Evolutionary conservation across 2,329 filamentous ascomycete genomes (phyloP), one percentile per base, ranked within the genome.

Genomic region (Trichoderma aggressivum): DNA sequence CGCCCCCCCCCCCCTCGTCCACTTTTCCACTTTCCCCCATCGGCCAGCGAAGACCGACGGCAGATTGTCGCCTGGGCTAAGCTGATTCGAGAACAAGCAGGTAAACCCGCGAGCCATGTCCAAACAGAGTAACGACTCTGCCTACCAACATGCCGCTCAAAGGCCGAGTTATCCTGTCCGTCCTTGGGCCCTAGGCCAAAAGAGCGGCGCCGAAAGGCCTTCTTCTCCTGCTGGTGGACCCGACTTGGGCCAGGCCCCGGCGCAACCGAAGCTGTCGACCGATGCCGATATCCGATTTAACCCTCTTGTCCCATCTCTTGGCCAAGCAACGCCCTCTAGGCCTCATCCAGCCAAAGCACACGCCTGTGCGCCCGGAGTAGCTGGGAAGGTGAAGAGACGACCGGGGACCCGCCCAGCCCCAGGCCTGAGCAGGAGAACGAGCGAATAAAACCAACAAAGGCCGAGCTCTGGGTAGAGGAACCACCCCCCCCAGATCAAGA

Each of bases 221-320:
- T 36, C 28, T 58, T 36, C 28, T 58, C 50, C 34, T 7, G 56
- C 56, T 43, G 39, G 66, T 69, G 66, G 66, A 69, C 61, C 53
- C 66, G 56, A 53, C 56, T 60, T n/a, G 16, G 66, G 66, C 60
- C 66, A 69, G 66, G 66, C 60, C 66, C 66, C 66, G 66, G 66
- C 66, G 66, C 66, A 69, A 69, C 66, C 66, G 66, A 69, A 61
- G 55, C 66, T 69, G 66, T 69, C 66, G 66, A 69, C 39, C 66
- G 66, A 69, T 69, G 66, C 66, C 66, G 66, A 69, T 69, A 69
- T 69, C 66, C 66, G 66, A 69, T 60, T 69, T 69, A 69, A 69
- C 66, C 55, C 66, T 56, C 63, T 50, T 66, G 47, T 50, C 32
- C 63, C 60, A 43, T 63, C 26, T 47, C 24, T 30, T 63, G 39